phyloP scores from a whole-genome alignment of 2,329 filamentous ascomycete species.

The Drechslerella dactyloides region DNA sequence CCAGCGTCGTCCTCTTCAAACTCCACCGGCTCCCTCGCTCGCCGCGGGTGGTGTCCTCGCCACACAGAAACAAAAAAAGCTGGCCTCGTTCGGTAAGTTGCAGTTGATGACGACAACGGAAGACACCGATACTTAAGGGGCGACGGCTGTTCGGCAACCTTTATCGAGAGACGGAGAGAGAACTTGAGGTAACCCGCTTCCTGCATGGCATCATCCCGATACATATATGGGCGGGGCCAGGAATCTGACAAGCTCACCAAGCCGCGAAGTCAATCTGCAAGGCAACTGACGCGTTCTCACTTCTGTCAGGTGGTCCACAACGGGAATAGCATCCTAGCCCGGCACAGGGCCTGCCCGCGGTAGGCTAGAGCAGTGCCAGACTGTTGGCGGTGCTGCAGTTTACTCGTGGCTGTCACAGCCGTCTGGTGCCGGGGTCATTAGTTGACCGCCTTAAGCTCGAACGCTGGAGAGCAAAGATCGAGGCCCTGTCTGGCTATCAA shows the following conservation, averaged over 20 bases:
- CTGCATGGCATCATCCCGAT: background rate
- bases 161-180: background rate
- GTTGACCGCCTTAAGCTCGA: background rate
- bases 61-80: too few relatives aligned
- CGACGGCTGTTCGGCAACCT: conserved; percentile 4
- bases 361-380: background rate
- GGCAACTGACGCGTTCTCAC: background rate
- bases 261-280: background rate
- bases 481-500: background rate
- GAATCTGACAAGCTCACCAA: background rate
- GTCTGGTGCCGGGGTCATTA: conserved; percentile 36
- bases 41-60: too few relatives aligned
- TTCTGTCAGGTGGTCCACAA: background rate
- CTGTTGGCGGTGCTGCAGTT: background rate
- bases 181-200: background rate
- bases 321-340: background rate
- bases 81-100: too few relatives aligned
- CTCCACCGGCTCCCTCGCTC: too few relatives aligned
- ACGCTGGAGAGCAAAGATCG: background rate
- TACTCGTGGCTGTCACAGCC: background rate
- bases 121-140: background rate
- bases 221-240: background rate
- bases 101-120: background rate
- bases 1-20: too few relatives aligned
- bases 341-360: background rate